Base-by-base conservation (phyloP, 2,329 filamentous ascomycete species). In the Ambrosiella beaveri region DNA sequence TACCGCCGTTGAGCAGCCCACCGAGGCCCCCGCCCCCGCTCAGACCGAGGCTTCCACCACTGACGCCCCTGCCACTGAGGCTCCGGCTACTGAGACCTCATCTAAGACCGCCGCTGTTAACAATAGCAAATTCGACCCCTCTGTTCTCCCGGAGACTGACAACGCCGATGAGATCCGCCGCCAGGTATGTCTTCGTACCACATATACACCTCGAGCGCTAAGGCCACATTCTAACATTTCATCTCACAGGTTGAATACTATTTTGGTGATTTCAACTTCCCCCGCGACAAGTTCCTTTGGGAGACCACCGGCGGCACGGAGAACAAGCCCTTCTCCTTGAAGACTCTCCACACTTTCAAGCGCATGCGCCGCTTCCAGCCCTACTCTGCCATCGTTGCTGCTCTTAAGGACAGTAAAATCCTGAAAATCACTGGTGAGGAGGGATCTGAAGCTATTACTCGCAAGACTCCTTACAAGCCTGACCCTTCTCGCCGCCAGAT, bases 291-390 rank as follows among this genome's bases (percentile, higher is more conserved):
- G 69, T 95, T 88, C 74, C 78, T 98, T 64, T 86, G 89, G 74
- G 76, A 81, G 62, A 76, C 83, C 66, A 86, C 88, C 58, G 85
- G 83, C 44, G 91, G 91, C 59, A 75, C 79, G 63, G 78, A 85
- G 66, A 95, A 96, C 75, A 85, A 86, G 69, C 79, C 90, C 49
- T 83, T 98, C 41, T 75, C 83, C 19, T 75, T 98, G 64, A 82
- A 83, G 66, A 79, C 83, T 62, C 81, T 98, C 63, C 81, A 84
- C 75, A 82, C 75, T 56, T 98, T 98, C 78, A 91, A 90, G 74
- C 89, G 94, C 69, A 98, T 98, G 94, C 85, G 82, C 64, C 86
- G 84, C 65, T 98, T 97, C 79, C 83, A 93, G 72, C 88, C 88
- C 47, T 90, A 89, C 74, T 82, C 80, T 58, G 84, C 86, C 59